Conservation (phyloP, 176 grass and related monocot species). For the Otatea glauca region DNA sequence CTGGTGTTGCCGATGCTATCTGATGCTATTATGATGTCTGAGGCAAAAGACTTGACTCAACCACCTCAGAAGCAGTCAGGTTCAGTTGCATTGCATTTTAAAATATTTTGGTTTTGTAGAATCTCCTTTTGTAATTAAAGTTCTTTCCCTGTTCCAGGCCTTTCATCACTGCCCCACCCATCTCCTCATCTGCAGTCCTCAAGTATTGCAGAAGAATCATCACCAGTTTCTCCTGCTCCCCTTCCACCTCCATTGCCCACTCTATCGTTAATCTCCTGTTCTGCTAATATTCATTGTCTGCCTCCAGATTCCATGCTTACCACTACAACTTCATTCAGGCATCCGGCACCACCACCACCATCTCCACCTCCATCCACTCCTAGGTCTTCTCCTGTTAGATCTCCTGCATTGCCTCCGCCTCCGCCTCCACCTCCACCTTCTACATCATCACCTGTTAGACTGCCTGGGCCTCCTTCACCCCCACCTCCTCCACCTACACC, state of each 20-base stretch:
- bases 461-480: background rate
- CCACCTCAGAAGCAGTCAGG: constrained; percentile 44
- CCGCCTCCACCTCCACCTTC: background rate
- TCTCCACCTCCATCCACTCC: constrained; percentile 28
- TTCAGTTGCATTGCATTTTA: constrained; percentile 24
- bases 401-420: constrained; percentile 28
- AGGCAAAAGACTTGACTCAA: constrained; percentile 17
- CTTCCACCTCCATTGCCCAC: background rate
- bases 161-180: constrained; percentile 37
- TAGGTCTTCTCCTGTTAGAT: constrained; percentile 35
- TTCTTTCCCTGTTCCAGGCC: constrained; percentile 26
- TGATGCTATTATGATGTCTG: constrained; percentile 24
- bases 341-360: constrained; percentile 34
- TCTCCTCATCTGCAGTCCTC: constrained; percentile 15
- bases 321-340: constrained; percentile 26
- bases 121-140: constrained; percentile 41
- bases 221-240: constrained; percentile 33
- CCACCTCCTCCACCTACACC: constrained; percentile 33
- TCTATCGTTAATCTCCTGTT: background rate
- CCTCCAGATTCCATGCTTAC: constrained; percentile 40
- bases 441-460: constrained; percentile 18
- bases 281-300: constrained; percentile 35
- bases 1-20: background rate
- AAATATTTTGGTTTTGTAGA: constrained; percentile 15
- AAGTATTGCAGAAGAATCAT: constrained; percentile 25